Evolutionary conservation across 2,329 filamentous ascomycete genomes (phyloP).

Genomic region (Ilyonectria robusta): DNA sequence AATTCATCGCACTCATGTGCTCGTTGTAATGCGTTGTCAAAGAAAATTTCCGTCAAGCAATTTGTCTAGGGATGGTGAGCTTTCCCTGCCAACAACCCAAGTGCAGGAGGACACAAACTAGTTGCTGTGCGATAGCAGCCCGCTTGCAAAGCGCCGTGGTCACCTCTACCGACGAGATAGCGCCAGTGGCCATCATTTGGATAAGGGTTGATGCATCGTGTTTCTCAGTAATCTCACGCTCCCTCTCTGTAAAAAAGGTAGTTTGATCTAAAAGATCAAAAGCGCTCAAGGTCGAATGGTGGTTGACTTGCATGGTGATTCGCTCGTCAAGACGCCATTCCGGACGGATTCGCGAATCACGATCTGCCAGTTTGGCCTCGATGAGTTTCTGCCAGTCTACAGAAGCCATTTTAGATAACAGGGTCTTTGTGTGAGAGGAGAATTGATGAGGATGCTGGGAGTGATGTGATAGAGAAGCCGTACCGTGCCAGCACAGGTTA

Average conservation of each 20-base stretch:
- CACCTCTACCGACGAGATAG: not conserved
- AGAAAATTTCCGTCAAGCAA: constrained; percentile 11
- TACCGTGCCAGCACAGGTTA: no score
- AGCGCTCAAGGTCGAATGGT: no score
- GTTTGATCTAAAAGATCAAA: no score
- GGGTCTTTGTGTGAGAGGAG: no score
- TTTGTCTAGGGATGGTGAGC: not conserved
- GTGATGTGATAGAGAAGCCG: no score
- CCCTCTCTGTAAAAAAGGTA: not conserved
- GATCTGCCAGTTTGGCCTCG: no score
- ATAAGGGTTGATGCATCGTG: constrained; percentile 13
- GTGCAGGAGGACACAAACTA: not conserved
- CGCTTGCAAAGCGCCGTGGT: constrained; percentile 14
- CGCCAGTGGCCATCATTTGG: not conserved
- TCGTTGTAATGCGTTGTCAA: not conserved
- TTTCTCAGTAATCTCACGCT: constrained; percentile 13
- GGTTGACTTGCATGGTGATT: no score
- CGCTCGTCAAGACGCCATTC: no score
- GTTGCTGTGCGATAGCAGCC: constrained; percentile 18
- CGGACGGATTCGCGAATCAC: no score
- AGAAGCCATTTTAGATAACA: no score
- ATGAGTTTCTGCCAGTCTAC: no score
- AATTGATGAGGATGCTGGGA: no score
- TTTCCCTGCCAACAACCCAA: not conserved
- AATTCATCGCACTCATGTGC: constrained; percentile 12